Evolutionary conservation across 805 yeast species (phyloP), one percentile per base, ranked within the genome.

Genomic region (Wickerhamomyces alni): DNA sequence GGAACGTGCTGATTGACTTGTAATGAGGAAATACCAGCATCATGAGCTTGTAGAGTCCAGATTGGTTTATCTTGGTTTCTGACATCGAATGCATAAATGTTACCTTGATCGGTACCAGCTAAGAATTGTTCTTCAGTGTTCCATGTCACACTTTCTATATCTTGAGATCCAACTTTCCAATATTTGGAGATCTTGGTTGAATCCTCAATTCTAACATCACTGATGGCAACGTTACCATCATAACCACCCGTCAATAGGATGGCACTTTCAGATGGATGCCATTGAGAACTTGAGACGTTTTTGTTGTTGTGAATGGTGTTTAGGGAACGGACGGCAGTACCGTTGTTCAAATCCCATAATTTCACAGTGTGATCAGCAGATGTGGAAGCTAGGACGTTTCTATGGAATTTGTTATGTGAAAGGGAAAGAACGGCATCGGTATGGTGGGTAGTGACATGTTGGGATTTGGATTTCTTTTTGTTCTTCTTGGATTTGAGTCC

Each of bases 21-120:
- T 50, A 93, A 72, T 2, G 91, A 71, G 5, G 96, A 82, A 45
- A 93, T 82, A 45, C 95, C 97, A 3, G 95, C 76, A 64, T 93
- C 98, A 60, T 93, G 99, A 2, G 98, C 98, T 62, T 93, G 96
- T 51, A 93, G 70, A 3, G 95, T 87, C 99, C 99, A 93, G 25
- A 91, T 54, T 16, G 97, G 89, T 41, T 70, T 66, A 34, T 70
- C 72, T 29, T 70, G 75, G 37, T 65, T 66, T 60, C 96, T 77
- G 33, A 87, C 82, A 61, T 91, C 99, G 54, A 83, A 91, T 45
- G 91, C 82, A 66, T 87, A 87, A 19, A 93, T 77, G 54, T 80
- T 80, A 59, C 99, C 99, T 47, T 75, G 72, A 61, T 93, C 99
- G 21, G 96, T 87, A 55, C 96, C 95, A 30, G 88, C 93, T 55